These are phyloP conservation scores for Trichoderma virens DNA, from an alignment of 495 filamentous ascomycete genomes.

Conservation along the genomic window DNA sequence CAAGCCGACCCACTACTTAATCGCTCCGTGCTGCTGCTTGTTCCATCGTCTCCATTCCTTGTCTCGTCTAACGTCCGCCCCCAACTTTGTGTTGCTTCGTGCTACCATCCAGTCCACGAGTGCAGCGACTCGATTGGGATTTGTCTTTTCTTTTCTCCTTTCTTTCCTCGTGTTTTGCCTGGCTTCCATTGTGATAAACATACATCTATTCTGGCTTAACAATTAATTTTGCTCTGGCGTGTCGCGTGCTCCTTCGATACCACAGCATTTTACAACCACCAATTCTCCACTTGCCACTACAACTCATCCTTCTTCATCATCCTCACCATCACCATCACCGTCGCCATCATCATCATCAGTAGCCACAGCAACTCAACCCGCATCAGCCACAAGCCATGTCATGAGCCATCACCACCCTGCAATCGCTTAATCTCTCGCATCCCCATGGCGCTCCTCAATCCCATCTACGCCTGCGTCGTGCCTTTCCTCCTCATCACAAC, in stretches of 20 bases:
- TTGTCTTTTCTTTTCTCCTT: not conserved
- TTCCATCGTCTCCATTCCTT: no score
- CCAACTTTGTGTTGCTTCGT: no score
- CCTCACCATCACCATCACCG: not conserved
- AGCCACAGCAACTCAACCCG: not conserved
- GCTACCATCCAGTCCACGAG: no score
- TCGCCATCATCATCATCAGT: not conserved
- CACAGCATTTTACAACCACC: not conserved
- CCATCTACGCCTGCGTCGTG: slow-evolving; percentile 48
- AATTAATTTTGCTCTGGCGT: not conserved
- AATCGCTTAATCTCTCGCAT: not conserved
- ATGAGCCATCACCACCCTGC: not conserved
- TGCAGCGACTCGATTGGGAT: no score
- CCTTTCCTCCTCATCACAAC: slow-evolving; percentile 58
- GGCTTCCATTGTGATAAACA: no score
- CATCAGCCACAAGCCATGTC: slow-evolving; percentile 1
- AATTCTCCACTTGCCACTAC: not conserved
- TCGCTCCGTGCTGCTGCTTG: no score
- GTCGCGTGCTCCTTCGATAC: not conserved
- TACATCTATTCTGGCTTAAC: no score
- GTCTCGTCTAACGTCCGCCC: no score
- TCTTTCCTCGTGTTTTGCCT: not conserved
- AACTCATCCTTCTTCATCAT: not conserved
- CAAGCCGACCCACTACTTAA: no score
- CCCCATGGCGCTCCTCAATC: slow-evolving; percentile 37